Evolutionary conservation across 768 basidiomycete genomes (phyloP).

Genomic region (Mycena galopus): DNA sequence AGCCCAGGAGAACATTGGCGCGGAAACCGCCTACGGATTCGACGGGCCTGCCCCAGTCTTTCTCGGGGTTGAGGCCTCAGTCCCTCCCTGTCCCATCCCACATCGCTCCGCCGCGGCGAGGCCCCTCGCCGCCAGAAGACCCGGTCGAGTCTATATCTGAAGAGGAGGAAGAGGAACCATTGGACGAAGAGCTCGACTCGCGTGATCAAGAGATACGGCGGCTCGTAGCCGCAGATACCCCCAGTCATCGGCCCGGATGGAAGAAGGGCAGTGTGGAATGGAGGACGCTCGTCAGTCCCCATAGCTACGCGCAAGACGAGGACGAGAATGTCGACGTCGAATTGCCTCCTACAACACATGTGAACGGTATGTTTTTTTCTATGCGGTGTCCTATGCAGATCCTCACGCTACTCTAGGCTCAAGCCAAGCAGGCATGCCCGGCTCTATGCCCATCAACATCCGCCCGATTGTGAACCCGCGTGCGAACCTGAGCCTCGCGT

Average conservation of each 20-base stretch:
- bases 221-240: slow-evolving; percentile 76
- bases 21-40: slow-evolving; percentile 43
- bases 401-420: slow-evolving; percentile 7
- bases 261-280: slow-evolving; percentile 73
- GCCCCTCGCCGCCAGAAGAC: slow-evolving; percentile 36
- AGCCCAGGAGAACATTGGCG: slow-evolving; percentile 36
- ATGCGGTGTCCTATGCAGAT: slow-evolving; percentile 17
- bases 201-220: slow-evolving; percentile 67
- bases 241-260: slow-evolving; percentile 82
- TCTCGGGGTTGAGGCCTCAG: slow-evolving; percentile 71
- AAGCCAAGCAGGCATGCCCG: slow-evolving; percentile 51
- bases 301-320: slow-evolving; percentile 47
- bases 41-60: slow-evolving; percentile 65
- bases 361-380: slow-evolving; percentile 13
- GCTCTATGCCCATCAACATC: slow-evolving; percentile 78
- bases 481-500: slow-evolving; percentile 63
- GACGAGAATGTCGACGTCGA: slow-evolving; percentile 32
- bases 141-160: not conserved
- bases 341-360: slow-evolving; percentile 1
- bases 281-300: slow-evolving; percentile 67
- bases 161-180: slow-evolving; percentile 26
- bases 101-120: slow-evolving; percentile 58
- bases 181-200: slow-evolving; percentile 43
- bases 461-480: slow-evolving; percentile 49
- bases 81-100: slow-evolving; percentile 80